A percentile compares a stretch with the other conserved stretches of the same genome.
Evolutionary conservation across 129 eudicot genomes (phyloP).

Genomic region (Logfia minima): DNA sequence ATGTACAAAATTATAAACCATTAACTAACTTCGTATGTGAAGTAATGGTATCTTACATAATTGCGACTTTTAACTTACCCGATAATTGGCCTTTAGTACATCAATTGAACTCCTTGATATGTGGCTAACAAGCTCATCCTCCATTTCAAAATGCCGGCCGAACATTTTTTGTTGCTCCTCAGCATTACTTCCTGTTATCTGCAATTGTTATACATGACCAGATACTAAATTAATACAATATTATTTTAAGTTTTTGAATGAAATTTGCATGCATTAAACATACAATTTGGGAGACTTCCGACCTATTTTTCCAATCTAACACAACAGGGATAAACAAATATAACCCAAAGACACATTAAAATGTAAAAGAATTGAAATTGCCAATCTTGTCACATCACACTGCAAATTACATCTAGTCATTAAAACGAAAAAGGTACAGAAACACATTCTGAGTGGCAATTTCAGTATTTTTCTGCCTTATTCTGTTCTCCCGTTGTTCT

Average conservation of each 20-base stretch:
- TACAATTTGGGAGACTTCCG: background rate
- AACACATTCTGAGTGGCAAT: background rate
- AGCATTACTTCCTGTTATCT: constrained; percentile 80
- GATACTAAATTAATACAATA: background rate
- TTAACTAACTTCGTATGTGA: background rate
- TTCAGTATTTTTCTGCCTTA: too few relatives aligned
- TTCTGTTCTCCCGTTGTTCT: too few relatives aligned
- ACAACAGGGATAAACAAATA: background rate
- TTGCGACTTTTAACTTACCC: constrained; percentile 42
- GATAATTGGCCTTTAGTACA: constrained; percentile 72
- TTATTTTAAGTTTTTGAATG: background rate
- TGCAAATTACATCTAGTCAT: background rate
- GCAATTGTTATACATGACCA: background rate
- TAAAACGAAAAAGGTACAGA: background rate
- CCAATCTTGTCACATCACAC: background rate
- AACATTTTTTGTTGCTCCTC: constrained; percentile 96
- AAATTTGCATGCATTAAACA: background rate
- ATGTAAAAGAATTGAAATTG: background rate
- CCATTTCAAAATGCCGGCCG: constrained; percentile 90
- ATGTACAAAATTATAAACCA: background rate
- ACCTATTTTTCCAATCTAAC: background rate
- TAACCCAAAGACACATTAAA: background rate
- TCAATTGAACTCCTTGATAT: constrained; percentile 82
- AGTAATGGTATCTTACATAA: background rate
- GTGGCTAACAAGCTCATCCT: constrained; percentile 93